Base-by-base conservation (phyloP, 2,329 filamentous ascomycete genomes). In the Trichoderma atrobrunneum region DNA sequence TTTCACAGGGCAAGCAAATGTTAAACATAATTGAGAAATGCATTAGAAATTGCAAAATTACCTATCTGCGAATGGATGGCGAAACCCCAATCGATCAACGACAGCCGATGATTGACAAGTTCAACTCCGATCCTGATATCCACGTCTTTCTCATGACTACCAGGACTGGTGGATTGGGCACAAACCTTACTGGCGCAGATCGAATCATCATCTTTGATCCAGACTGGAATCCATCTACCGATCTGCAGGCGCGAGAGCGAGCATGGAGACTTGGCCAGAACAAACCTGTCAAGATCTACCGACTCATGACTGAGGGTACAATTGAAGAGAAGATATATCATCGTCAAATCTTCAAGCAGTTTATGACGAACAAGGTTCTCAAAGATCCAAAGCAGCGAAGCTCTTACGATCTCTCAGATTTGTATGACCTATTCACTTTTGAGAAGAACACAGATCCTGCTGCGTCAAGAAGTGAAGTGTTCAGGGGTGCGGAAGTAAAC, bases 261-360 rank as follows among this genome's bases (percentile, higher is more conserved):
- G 96, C 97, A 7, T 99, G 96, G 96, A 90, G 96, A 72, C 84
- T 99, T 2, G 96, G 96, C 0, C 96, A 99, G 83, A 98, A 97
- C 81, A 91, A 92, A 69, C 94, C 97, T 62, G 96, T 99, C 32
- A 95, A 94, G 5, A 97, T 99, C 26, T 99, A 98, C 80, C 92
- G 97, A 43, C 87, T 99, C n/a, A 97, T 99, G 93, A 97, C 94
- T 5, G 94, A 95, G 6, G 96, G 96, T 1, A 99, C 97, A 0
- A 99, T 99, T 28, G 96, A 99, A 79, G 96, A 99, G 81, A 99
- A 99, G 84, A 99, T 99, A 34, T 99, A 98, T 74, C 95, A 99
- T 81, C 92, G 97, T 18, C 96, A 99, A 79, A 96, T 99, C 65
- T 99, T 97, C 86, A 99, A 99, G 81, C 95, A 98, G 77, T 98